Conservation (phyloP, 2,329 filamentous ascomycete genomes). For the Arachnomyces sp. region DNA sequence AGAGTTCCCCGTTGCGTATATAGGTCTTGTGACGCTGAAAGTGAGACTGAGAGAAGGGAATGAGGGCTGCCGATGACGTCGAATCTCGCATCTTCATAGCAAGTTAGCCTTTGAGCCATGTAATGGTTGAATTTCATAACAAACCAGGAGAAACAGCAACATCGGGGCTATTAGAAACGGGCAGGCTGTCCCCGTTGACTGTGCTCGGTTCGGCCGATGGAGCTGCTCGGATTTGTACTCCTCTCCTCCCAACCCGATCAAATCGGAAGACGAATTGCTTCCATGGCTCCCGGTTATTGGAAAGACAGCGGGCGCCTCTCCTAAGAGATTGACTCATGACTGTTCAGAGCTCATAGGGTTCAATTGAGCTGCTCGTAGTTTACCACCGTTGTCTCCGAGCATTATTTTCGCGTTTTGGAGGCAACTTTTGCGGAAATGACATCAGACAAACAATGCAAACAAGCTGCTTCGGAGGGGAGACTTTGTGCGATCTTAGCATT, state of each 20-base stretch:
- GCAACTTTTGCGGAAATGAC: constrained; percentile 2
- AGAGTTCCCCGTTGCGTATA: constrained; percentile 88
- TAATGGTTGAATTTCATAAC: constrained; percentile 4
- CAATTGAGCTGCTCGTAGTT: constrained; percentile 5
- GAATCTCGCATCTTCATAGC: constrained; percentile 71
- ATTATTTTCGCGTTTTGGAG: neutral
- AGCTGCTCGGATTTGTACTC: constrained; percentile 37
- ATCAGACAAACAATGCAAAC: constrained; percentile 11
- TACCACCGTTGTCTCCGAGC: constrained; percentile 1
- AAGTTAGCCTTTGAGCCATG: neutral
- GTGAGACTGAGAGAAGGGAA: constrained; percentile 84
- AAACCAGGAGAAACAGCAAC: constrained; percentile 36
- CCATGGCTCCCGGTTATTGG: constrained; percentile 20
- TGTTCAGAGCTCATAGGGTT: constrained; percentile 3
- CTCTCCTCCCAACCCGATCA: constrained; percentile 22
- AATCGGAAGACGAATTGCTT: no score
- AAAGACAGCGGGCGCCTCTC: constrained; percentile 26
- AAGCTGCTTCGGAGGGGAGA: constrained; percentile 5
- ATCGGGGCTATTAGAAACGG: constrained; percentile 28
- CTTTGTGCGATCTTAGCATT: no score
- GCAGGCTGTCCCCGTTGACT: constrained; percentile 29
- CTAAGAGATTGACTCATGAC: constrained; percentile 29
- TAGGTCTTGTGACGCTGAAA: constrained; percentile 87
- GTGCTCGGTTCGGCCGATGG: constrained; percentile 29
- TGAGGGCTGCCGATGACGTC: constrained; percentile 87